Base-by-base conservation (phyloP, 345 rosid genomes). In the Combretum micranthum region DNA sequence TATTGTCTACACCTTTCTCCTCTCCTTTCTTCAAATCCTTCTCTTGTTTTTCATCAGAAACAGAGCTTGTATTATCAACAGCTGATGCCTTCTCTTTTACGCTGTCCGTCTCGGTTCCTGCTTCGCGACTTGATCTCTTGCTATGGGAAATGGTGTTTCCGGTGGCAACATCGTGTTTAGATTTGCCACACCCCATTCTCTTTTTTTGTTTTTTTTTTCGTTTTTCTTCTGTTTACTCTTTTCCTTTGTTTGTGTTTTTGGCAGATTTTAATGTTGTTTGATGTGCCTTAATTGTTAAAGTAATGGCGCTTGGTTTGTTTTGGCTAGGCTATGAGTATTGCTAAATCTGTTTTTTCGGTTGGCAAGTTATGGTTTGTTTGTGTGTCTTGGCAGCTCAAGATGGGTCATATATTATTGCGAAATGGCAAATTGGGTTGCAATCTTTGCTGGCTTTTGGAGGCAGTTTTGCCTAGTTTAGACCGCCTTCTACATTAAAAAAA, bases 171-270 rank as follows among this genome's bases (percentile, higher is more conserved):
- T 70, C 79, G 11, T 78, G 88, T 62, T 90, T 90, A 18, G 97
- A 90, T 70, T 87, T 66, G 10, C 87, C 84, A 61, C 97, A 90
- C 22, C 96, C 97, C 97, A 87, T 90, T 55, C 60, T 59, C 9
- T 32, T 7, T 32, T 7, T 7, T 5, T 11, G 3, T 11, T 7
- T 32, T 32, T 32, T 32, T 32, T 32, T 7, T 18, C 20, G 1
- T 44, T 4, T 2, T 46, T 43, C 50, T 22, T 42, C 37, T 46
- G 20, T 12, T 47, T 47, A 25, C 52, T 8, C 45, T 46, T 15
- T 25, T 51, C 20, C 20, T 4, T 18, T 51, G 1, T 1, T 21
- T 18, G 64, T 25, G 45, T 2, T 16, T 15, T 43, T 57, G n/a
- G 22, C n/a, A 10, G 19, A 20, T 22, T 42, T 44, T 4, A 55